phyloP scores from a whole-genome alignment of 2,329 filamentous ascomycete genomes.

The Camptophora hylomeconis region DNA sequence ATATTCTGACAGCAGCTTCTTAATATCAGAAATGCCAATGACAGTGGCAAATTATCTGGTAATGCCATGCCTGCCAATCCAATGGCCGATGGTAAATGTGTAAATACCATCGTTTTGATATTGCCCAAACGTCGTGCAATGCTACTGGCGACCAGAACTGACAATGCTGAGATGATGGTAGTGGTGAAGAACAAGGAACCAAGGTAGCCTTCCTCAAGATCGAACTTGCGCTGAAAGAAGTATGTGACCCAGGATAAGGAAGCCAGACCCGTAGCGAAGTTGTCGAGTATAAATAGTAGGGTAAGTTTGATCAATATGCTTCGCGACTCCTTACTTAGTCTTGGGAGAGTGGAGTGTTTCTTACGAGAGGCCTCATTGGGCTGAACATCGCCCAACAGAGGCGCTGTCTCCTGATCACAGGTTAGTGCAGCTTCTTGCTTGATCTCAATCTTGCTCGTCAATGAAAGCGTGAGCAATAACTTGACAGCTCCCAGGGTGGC shows the following conservation, averaged over 20 bases:
- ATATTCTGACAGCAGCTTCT: conserved; percentile 52
- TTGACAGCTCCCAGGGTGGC: conserved; percentile 41
- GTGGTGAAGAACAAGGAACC: conserved; percentile 42
- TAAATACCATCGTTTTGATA: conserved; percentile 49
- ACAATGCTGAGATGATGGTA: conserved; percentile 36
- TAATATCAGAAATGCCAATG: conserved; percentile 43
- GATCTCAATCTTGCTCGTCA: conserved; percentile 41
- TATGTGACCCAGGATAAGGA: conserved; percentile 43
- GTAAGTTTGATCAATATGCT: conserved; percentile 48
- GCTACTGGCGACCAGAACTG: conserved; percentile 11
- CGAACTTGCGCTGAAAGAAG: conserved; percentile 43
- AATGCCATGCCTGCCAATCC: conserved; percentile 48
- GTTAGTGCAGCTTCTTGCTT: no score
- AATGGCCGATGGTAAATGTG: conserved; percentile 48
- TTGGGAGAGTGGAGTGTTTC: no score
- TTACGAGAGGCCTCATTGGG: no score
- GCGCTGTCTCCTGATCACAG: no score
- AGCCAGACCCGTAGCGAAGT: conserved; percentile 57
- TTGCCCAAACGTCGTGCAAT: conserved; percentile 45
- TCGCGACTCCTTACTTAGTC: conserved; percentile 31
- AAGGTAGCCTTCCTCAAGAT: conserved; percentile 38
- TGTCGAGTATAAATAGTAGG: conserved; percentile 54
- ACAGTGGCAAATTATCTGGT: conserved; percentile 36
- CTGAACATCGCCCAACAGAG: no score
- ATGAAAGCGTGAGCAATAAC: conserved; percentile 30